Percentiles rank a stretch among this genome's conserved stretches.
Evolutionary conservation across 2,329 filamentous ascomycete species (phyloP).

Genomic region (Talaromyces funiculosus): DNA sequence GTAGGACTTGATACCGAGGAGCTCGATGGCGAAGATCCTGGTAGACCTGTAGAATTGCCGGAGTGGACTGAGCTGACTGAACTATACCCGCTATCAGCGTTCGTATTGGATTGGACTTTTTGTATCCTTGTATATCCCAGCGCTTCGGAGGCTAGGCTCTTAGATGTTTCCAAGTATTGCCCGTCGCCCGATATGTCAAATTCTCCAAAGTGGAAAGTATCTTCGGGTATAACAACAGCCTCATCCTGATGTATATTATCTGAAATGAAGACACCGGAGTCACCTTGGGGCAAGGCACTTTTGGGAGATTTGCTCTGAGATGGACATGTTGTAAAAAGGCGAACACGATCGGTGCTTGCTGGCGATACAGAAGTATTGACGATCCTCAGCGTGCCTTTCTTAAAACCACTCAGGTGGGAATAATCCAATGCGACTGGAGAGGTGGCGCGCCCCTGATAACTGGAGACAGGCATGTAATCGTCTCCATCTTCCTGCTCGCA

Average conservation of each 20-base stretch:
- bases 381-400: conserved; percentile 35
- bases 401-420: conserved; percentile 37
- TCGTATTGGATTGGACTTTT: conserved; percentile 14
- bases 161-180: neutral
- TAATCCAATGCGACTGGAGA: conserved; percentile 30
- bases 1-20: neutral
- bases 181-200: neutral
- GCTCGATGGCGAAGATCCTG: conserved; percentile 5
- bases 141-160: neutral
- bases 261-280: neutral
- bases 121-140: neutral
- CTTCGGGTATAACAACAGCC: neutral
- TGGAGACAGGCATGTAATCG: conserved; percentile 13
- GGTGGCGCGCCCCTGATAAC: conserved; percentile 18
- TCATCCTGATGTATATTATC: conserved; percentile 1
- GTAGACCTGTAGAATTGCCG: conserved; percentile 10
- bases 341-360: conserved; percentile 31
- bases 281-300: conserved; percentile 13
- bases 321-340: conserved; percentile 16
- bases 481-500: conserved; percentile 12
- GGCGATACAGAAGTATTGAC: conserved; percentile 37
- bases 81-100: conserved; percentile 37
- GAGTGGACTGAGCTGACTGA: conserved; percentile 31
- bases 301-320: neutral
- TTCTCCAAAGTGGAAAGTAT: neutral